Percentiles rank a stretch among this genome's conserved stretches.
These are phyloP conservation scores for Scheffersomyces titani DNA, from an alignment of 1,139 yeast species.

Conservation along the genomic window DNA sequence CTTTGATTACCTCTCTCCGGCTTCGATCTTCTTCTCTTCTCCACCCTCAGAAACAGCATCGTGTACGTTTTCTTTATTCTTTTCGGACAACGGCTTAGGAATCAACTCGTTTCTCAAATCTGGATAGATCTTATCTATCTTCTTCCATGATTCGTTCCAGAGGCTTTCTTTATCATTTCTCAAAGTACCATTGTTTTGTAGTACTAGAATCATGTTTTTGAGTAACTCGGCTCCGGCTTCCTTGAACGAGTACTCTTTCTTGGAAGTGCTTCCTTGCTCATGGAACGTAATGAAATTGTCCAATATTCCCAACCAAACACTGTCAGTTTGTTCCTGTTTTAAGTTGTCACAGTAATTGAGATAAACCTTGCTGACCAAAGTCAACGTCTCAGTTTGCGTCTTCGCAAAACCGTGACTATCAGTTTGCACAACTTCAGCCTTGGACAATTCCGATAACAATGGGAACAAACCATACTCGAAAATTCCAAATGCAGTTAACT, in stretches of 20 bases:
- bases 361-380: constrained; percentile 70
- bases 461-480: constrained; percentile 79
- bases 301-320: constrained; percentile 39
- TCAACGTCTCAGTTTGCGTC: constrained; percentile 68
- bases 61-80: background rate
- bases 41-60: constrained; percentile 4
- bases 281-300: constrained; percentile 32
- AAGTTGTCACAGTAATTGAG: constrained; percentile 46
- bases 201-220: constrained; percentile 55
- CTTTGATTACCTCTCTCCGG: background rate
- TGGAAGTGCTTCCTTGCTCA: constrained; percentile 19
- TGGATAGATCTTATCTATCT: constrained; percentile 48
- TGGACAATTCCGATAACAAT: constrained; percentile 63
- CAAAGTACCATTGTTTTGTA: constrained; percentile 30
- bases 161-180: constrained; percentile 21
- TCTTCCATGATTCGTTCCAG: constrained; percentile 43
- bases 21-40: constrained; percentile 5
- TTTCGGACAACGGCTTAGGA: background rate
- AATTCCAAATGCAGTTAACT: constrained; percentile 51
- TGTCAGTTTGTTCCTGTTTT: constrained; percentile 21
- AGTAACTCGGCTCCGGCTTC: constrained; percentile 66
- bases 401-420: constrained; percentile 64
- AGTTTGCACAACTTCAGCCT: constrained; percentile 65
- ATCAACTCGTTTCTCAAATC: constrained; percentile 34
- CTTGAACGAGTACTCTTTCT: constrained; percentile 37